Conservation (phyloP, 1,139 yeast species). For the Groenewaldozyma auringiensis region DNA sequence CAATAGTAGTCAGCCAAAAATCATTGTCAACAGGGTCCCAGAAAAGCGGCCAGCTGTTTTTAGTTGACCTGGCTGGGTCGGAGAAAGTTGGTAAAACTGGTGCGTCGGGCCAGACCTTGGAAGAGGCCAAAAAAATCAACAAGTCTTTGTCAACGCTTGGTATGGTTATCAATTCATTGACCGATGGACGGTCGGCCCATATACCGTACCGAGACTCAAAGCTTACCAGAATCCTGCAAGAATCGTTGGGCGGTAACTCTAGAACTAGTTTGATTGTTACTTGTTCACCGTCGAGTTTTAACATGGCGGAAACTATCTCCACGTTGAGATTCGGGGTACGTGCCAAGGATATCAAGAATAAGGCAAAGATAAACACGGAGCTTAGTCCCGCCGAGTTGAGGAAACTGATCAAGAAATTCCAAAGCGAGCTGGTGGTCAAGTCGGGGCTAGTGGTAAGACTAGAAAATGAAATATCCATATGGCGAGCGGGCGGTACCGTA, state of each 20-base stretch:
- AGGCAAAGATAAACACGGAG: slow-evolving; percentile 63
- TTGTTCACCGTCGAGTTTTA: slow-evolving; percentile 60
- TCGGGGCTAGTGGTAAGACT: slow-evolving; percentile 40
- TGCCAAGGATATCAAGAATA: slow-evolving; percentile 65
- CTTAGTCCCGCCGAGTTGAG: slow-evolving; percentile 52
- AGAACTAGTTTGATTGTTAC: slow-evolving; percentile 72
- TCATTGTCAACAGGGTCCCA: slow-evolving; percentile 47
- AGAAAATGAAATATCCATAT: slow-evolving; percentile 42
- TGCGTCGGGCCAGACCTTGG: slow-evolving; percentile 64
- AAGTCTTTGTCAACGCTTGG: slow-evolving; percentile 72
- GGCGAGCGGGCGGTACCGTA: slow-evolving; percentile 44
- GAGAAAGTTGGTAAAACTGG: slow-evolving; percentile 83
- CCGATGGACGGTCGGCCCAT: slow-evolving; percentile 60
- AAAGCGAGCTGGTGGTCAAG: slow-evolving; percentile 41
- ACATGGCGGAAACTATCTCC: slow-evolving; percentile 65
- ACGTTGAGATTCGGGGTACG: slow-evolving; percentile 75
- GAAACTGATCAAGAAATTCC: slow-evolving; percentile 43
- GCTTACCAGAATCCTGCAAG: slow-evolving; percentile 74
- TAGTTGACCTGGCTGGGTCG: slow-evolving; percentile 86
- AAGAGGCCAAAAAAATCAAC: slow-evolving; percentile 81
- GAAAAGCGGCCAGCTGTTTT: slow-evolving; percentile 59
- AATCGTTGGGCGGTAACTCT: slow-evolving; percentile 81
- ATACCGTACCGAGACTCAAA: slow-evolving; percentile 80
- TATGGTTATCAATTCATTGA: slow-evolving; percentile 69
- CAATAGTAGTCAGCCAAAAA: slow-evolving; percentile 56